Evolutionary conservation across 306 rosid genomes (phyloP).

Genomic region (Begonia fuchsioides): DNA sequence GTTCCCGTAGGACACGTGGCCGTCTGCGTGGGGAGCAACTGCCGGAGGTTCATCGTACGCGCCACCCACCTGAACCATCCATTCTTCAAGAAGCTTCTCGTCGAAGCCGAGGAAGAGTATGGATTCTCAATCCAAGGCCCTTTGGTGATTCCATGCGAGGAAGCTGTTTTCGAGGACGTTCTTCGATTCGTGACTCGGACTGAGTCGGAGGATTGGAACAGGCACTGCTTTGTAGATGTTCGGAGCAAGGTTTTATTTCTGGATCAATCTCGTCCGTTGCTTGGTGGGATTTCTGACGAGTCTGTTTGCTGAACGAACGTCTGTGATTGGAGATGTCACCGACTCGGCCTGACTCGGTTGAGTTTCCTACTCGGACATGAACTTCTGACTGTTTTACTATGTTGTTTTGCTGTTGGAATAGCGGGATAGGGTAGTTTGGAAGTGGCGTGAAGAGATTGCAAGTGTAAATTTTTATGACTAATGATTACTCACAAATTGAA

Average conservation of each 20-base stretch:
- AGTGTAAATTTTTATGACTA: too few relatives aligned
- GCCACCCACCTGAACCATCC: constrained; percentile 80
- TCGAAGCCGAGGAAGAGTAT: constrained; percentile 79
- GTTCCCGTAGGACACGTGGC: constrained; percentile 86
- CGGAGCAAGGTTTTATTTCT: constrained; percentile 14
- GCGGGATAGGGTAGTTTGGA: too few relatives aligned
- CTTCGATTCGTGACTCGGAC: constrained; percentile 38
- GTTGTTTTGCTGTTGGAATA: too few relatives aligned
- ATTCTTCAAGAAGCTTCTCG: constrained; percentile 60
- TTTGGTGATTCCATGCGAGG: constrained; percentile 68
- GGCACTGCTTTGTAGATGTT: constrained; percentile 52
- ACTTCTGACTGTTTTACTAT: too few relatives aligned
- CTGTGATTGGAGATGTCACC: background rate
- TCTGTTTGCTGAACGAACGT: constrained; percentile 21
- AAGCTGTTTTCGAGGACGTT: constrained; percentile 49
- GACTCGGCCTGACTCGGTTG: constrained; percentile 1
- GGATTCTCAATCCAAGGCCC: constrained; percentile 80
- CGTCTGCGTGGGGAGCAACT: constrained; percentile 56
- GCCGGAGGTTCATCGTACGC: constrained; percentile 53
- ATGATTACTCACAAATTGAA: too few relatives aligned
- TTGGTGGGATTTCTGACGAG: constrained; percentile 23
- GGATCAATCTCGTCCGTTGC: constrained; percentile 72
- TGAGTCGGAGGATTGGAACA: constrained; percentile 27
- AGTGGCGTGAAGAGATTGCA: too few relatives aligned
- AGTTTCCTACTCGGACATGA: background rate